Evolutionary conservation across 2,329 filamentous ascomycete genomes (phyloP), one percentile per base, ranked within the genome.

Genomic region (Paraphoma sp.): DNA sequence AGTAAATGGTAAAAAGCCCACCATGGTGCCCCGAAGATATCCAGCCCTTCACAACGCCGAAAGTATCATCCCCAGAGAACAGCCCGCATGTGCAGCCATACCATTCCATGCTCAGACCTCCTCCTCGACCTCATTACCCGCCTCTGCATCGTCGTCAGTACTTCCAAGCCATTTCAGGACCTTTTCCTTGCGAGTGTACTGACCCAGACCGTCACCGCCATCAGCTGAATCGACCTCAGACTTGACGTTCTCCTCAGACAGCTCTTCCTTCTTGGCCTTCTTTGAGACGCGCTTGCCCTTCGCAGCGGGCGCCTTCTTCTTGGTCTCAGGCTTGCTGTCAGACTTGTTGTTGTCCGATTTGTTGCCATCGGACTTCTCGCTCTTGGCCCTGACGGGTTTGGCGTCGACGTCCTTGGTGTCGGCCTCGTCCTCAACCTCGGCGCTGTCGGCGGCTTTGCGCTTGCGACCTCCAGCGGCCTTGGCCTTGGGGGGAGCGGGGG

Each of bases 221-320:
- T 68, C 56, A 7, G 52, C 60, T 12, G 59, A 62, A 48, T 59
- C 59, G 10, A 57, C 56, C 23, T 51, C 53, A 23, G 45, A 23
- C 38, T 59, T 45, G 31, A 40, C 38, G n/a, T 60, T 57, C 16
- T 53, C 44, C 10, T 60, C 51, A 16, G 31, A 23, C 23, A 23
- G 46, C 40, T 65, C 57, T 41, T 68, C 64, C 8, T 48, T 60
- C 64, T 70, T 72, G 38, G 36, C 45, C 42, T 64, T 70, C 59
- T 62, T 67, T 11, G 57, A 12, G 44, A 63, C 57, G 43, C 51
- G 53, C 14, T 59, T 62, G 6, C 42, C 48, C 45, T 67, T 70
- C 10, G 54, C 53, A 30, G 45, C 48, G 0, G 60, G 41, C 4
- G 54, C 51, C 53, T 60, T 60, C 58, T 65, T 62, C 14, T 43